Conservation (phyloP, 2,329 filamentous ascomycete genomes). For the Gnomoniopsis sp. region DNA sequence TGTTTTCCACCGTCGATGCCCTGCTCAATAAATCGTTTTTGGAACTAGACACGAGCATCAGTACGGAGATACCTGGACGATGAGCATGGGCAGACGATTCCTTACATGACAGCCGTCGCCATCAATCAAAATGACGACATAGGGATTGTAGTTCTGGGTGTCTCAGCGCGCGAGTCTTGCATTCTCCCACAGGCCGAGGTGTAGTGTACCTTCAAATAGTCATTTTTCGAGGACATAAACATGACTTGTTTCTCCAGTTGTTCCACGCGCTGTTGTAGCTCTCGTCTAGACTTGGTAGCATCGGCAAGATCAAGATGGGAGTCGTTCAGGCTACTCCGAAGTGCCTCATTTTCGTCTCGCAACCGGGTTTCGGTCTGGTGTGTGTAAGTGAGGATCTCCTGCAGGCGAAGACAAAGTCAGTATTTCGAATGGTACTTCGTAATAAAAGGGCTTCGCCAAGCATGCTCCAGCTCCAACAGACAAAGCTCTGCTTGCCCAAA, state of each 20-base stretch:
- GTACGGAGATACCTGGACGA: background rate
- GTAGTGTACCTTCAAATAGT: slow-evolving; percentile 43
- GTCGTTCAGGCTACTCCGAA: slow-evolving; percentile 40
- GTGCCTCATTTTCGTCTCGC: slow-evolving; percentile 39
- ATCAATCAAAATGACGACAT: slow-evolving; percentile 60
- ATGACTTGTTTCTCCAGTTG: slow-evolving; percentile 34
- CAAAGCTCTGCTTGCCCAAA: background rate
- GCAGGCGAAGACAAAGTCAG: background rate
- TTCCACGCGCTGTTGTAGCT: slow-evolving; percentile 46
- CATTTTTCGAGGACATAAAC: slow-evolving; percentile 35
- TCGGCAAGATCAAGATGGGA: slow-evolving; percentile 48
- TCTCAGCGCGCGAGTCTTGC: slow-evolving; percentile 16
- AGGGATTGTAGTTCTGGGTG: slow-evolving; percentile 51
- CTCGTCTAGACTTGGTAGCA: slow-evolving; percentile 44
- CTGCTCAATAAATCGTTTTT: slow-evolving; percentile 49
- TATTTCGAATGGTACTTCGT: background rate
- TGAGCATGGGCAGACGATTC: slow-evolving; percentile 16
- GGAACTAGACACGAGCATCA: slow-evolving; percentile 44
- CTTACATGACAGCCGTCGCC: slow-evolving; percentile 46
- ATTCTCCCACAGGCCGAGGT: slow-evolving; percentile 4
- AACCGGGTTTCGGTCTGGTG: slow-evolving; percentile 41
- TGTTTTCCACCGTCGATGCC: slow-evolving; percentile 54
- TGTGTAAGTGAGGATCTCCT: slow-evolving; percentile 47
- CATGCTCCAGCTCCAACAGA: background rate
- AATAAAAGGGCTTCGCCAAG: too few relatives aligned